Conservation (phyloP, 495 filamentous ascomycete genomes). For the Terfezia boudieri region DNA sequence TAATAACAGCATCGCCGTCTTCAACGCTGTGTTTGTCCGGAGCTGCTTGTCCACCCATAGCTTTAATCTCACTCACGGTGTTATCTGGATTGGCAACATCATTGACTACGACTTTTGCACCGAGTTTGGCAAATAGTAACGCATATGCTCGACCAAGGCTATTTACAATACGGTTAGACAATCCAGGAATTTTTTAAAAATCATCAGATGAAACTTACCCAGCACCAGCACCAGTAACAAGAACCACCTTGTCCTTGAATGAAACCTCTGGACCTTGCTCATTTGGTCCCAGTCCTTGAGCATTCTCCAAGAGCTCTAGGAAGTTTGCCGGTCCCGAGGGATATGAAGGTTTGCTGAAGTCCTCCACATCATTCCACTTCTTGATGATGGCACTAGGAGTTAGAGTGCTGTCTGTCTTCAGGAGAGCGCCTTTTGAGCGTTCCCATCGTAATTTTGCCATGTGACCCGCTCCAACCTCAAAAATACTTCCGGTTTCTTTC, state of each 20-base stretch:
- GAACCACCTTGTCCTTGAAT: conserved; percentile 75
- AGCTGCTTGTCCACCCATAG: conserved; percentile 72
- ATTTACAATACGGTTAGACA: conserved; percentile 2
- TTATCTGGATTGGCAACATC: conserved; percentile 83
- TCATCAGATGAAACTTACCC: conserved; percentile 27
- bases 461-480: conserved; percentile 83
- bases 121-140: conserved; percentile 71
- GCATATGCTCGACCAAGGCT: conserved; percentile 85
- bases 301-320: conserved; percentile 65
- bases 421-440: conserved; percentile 68
- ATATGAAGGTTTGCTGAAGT: conserved; percentile 70
- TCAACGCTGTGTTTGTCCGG: conserved; percentile 86
- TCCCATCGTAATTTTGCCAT: conserved; percentile 91
- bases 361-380: conserved; percentile 69
- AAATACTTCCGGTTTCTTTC: conserved; percentile 67
- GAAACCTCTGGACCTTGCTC: conserved; percentile 54
- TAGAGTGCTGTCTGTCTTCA: conserved; percentile 72
- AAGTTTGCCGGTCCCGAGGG: conserved; percentile 72
- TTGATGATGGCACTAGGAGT: conserved; percentile 71
- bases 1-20: conserved; percentile 80
- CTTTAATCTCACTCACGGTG: conserved; percentile 79
- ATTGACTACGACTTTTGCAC: conserved; percentile 84
- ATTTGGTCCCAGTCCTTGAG: conserved; percentile 52
- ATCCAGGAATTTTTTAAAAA: conserved; percentile 1
- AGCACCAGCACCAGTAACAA: conserved; percentile 82